Evolutionary conservation across 352 stramenopile species (phyloP), one percentile per base, ranked within the genome.

Genomic region (Pythium phragmiticola): DNA sequence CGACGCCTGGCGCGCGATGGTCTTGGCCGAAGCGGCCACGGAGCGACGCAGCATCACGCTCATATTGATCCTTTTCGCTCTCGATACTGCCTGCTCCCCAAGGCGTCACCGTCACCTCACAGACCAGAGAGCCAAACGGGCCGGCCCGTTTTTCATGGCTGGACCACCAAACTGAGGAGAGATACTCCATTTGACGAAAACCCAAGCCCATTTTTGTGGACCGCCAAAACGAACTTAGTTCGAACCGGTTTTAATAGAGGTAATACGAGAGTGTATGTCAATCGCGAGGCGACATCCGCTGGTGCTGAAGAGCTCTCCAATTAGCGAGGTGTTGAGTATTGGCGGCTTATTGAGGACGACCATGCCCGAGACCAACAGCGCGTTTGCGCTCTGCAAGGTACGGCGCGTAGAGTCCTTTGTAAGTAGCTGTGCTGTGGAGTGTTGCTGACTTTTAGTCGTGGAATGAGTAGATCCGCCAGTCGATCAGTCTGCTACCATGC

Each of bases 401-500:
- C 48, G 57, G 4, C 17, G 19, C 9, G 6, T 34, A 34, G 26
- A 34, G n/a, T 30, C 26, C 26, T 30, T 30, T 30, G 26, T 5
- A 1, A 30, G 26, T 26, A 52, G 12, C 46, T 52, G 6, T 52
- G 11, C 28, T 39, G 16, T 52, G 19, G 14, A 52, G 19, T 52
- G 46, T n/a, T 62, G 55, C 28, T 55, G 42, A 62, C 33, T 19
- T 33, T 17, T 34, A 7, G 8, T 26, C 17, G 19, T 36, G 33
- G 34, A 28, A 30, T n/a, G 37, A 33, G 21, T 30, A 84, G 76
- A 69, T 84, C 46, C 82, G 82, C 43, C 80, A 88, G 57, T 80
- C 69, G 64, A 76, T 91, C 60, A 94, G 80, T 64, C 73, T 94
- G 47, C 75, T 83, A 52, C 84, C 84, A 65, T 91, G 81, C 57